Percentiles rank a stretch among this genome's conserved stretches.
phyloP scores from a whole-genome alignment of 1,284 basidiomycete species.

The Trametes polyzona region DNA sequence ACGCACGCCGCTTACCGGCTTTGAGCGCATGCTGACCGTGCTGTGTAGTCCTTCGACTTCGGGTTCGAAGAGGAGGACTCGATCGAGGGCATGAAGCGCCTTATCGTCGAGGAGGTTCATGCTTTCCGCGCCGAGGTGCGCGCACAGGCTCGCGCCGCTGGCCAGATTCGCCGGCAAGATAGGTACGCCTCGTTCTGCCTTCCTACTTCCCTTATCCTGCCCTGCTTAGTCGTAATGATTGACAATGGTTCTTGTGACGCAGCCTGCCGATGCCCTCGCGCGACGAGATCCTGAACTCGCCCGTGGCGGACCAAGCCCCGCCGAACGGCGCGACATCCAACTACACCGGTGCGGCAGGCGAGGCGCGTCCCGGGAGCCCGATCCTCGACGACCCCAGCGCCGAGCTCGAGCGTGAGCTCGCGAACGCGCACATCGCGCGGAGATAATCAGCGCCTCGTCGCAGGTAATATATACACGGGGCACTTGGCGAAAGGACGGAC shows the following conservation, averaged over 20 bases:
- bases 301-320: constrained; percentile 69
- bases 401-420: constrained; percentile 85
- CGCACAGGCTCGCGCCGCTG: constrained; percentile 69
- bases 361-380: constrained; percentile 53
- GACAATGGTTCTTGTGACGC: background rate
- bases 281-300: constrained; percentile 80
- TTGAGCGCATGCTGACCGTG: background rate
- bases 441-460: background rate
- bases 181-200: constrained; percentile 47
- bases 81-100: constrained; percentile 95
- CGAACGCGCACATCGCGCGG: constrained; percentile 54
- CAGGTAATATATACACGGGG: background rate
- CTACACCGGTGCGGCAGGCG: constrained; percentile 46
- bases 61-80: constrained; percentile 97
- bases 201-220: background rate
- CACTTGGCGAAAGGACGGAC: background rate
- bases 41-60: constrained; percentile 87
- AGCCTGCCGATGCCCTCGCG: constrained; percentile 78
- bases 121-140: constrained; percentile 88
- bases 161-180: constrained; percentile 73
- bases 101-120: constrained; percentile 95
- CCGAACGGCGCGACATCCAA: constrained; percentile 70
- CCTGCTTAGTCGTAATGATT: too few relatives aligned
- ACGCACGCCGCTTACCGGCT: too few relatives aligned
- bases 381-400: constrained; percentile 85